Base-by-base conservation (phyloP, 768 basidiomycete species). In the Hygrophorus pudorinus region DNA sequence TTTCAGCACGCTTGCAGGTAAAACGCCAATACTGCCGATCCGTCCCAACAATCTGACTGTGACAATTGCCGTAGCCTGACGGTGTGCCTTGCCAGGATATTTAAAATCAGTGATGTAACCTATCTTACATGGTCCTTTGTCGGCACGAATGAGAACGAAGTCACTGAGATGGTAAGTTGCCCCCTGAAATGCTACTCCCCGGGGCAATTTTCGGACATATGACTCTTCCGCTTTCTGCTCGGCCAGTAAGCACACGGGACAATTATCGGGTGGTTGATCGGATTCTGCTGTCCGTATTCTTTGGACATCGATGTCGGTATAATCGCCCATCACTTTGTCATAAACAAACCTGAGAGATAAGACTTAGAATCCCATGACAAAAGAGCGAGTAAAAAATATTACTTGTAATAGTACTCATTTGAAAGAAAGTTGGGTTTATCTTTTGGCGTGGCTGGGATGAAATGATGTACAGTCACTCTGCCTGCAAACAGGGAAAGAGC, bases 361-460 rank as follows among this genome's bases (percentile, higher is more conserved):
- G 16, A 51, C 44, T 29, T 12, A 13, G 37, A 48, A 17, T 51
- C 39, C 40, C n/a, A 38, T 21, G 13, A 39, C 5, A 32, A 42
- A 21, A 20, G 5, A 27, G 24, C 44, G 10, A 29, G 28, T 37
- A 48, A 49, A 28, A 6, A 28, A 33, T 13, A 62, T 44, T 42
- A 81, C 82, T 71, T 73, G 61, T 72, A 81, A 54, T 76, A 81
- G 56, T 67, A 85, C 17, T 75, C 66, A 17, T 63, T 61, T 2
- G 63, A 51, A 5, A 50, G 57, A 4, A 56, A 48, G 7, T 62
- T 56, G 20, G 53, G 53, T 2, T 51, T 36, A 4, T 56, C 48
- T 12, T 56, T 51, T 3, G 56, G 52, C 1, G 56, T 48, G 41
- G 28, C n/a, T 40, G 29, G 45, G 20, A 49, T 17, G 13, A 59